phyloP scores from a whole-genome alignment of 23 red algal species.

The Gracilariopsis chorda region DNA sequence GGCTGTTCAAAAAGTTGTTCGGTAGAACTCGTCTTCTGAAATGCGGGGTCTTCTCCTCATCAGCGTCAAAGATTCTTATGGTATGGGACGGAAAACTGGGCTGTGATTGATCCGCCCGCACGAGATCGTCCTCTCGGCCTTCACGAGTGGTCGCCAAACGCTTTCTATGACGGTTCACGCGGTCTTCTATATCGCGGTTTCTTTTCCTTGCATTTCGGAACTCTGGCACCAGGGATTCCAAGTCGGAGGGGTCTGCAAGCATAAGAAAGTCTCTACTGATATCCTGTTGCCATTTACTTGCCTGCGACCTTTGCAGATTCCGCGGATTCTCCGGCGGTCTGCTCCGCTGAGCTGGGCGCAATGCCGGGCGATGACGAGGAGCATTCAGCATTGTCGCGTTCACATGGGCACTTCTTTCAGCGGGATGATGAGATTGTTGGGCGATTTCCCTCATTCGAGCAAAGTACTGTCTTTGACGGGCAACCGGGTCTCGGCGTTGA shows the following conservation, averaged over 20 bases:
- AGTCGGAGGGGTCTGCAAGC: background rate
- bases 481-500: background rate
- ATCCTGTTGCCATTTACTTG: background rate
- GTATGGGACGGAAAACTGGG: background rate
- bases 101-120: background rate
- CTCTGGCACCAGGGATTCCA: background rate
- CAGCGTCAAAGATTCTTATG: slow-evolving; percentile 16
- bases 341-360: too few relatives aligned
- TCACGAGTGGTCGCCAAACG: background rate
- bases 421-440: background rate
- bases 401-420: background rate
- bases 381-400: too few relatives aligned
- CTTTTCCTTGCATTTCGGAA: background rate
- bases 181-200: background rate
- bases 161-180: background rate
- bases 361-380: too few relatives aligned
- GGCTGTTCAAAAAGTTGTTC: background rate
- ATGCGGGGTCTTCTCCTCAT: background rate
- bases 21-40: background rate
- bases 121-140: background rate
- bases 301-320: too few relatives aligned
- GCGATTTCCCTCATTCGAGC: slow-evolving; percentile 3
- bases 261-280: background rate
- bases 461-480: background rate
- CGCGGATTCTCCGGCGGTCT: too few relatives aligned